Conservation (phyloP, 2,329 filamentous ascomycete species). For the Sporothrix curviconia region DNA sequence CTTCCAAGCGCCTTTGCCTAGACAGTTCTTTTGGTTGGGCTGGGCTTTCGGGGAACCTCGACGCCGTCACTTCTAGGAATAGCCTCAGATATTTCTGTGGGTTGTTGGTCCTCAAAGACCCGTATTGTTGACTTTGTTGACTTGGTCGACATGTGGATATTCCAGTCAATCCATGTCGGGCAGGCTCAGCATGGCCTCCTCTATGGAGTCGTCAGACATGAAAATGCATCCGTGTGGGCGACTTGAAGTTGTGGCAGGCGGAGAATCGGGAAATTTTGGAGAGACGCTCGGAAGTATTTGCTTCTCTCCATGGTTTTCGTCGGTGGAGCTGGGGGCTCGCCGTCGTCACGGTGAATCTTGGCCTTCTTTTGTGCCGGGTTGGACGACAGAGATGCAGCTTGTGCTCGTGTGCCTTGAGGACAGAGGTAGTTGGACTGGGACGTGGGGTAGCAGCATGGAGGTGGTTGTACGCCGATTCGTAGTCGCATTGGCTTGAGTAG, state of each 20-base stretch:
- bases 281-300: constrained; percentile 41
- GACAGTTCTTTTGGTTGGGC: not conserved
- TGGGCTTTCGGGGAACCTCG: constrained; percentile 17
- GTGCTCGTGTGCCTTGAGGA: too few species aligned
- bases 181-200: constrained; percentile 45
- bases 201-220: constrained; percentile 52
- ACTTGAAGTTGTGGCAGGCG: not conserved
- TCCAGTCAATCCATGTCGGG: constrained; percentile 49
- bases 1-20: not conserved
- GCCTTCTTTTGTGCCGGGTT: constrained; percentile 53
- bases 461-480: constrained; percentile 9
- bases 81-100: constrained; percentile 8
- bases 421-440: too few species aligned
- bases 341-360: constrained; percentile 44
- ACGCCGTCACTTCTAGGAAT: constrained; percentile 14
- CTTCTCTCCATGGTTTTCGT: constrained; percentile 36
- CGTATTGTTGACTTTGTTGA: constrained; percentile 29
- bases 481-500: not conserved
- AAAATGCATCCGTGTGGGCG: constrained; percentile 38
- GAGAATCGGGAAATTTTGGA: not conserved
- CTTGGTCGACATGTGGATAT: constrained; percentile 23
- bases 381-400: too few species aligned
- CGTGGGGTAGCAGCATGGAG: constrained; percentile 2
- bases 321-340: constrained; percentile 10
- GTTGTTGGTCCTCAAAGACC: constrained; percentile 34